A percentile compares a stretch with the other conserved stretches of the same genome.
Conservation (phyloP, 805 yeast genomes). For the Trichomonascus vanleenenianus region DNA sequence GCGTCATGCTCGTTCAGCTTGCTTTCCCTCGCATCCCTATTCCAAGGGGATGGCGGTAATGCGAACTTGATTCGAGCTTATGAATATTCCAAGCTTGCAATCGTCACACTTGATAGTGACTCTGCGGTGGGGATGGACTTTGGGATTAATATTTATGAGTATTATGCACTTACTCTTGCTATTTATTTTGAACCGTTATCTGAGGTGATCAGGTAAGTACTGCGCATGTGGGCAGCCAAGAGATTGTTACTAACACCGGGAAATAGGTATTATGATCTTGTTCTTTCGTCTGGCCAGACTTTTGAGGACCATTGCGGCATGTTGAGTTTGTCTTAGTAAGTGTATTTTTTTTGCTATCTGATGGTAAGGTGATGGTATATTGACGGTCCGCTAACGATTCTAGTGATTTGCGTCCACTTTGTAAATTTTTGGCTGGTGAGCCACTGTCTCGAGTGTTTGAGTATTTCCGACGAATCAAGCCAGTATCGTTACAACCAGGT, state of each 20-base stretch:
- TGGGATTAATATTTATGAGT: constrained; percentile 34
- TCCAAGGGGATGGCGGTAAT: constrained; percentile 26
- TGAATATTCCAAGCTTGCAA: constrained; percentile 37
- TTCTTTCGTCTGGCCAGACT: constrained; percentile 19
- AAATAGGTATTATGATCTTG: constrained; percentile 18
- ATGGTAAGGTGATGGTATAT: too few relatives aligned
- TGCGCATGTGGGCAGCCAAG: not conserved
- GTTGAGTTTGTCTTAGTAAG: constrained; percentile 17
- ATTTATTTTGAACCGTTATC: constrained; percentile 34
- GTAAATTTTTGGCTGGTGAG: constrained; percentile 21
- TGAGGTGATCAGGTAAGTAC: constrained; percentile 28
- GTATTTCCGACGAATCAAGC: constrained; percentile 14
- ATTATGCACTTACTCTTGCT: constrained; percentile 37
- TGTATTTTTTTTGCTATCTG: not conserved
- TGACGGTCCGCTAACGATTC: not conserved
- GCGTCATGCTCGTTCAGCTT: constrained; percentile 35
- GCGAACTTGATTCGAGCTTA: constrained; percentile 32
- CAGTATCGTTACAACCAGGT: constrained; percentile 12
- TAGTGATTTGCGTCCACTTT: constrained; percentile 19
- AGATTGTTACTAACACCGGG: not conserved
- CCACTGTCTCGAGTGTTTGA: constrained; percentile 15
- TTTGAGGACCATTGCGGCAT: constrained; percentile 20
- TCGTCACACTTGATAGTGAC: constrained; percentile 30
- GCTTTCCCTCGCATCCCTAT: constrained; percentile 31
- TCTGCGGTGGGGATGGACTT: constrained; percentile 31